Evolutionary conservation across 495 filamentous ascomycete species (phyloP), one percentile per base, ranked within the genome.

Genomic region (Penicillium flavigenum): DNA sequence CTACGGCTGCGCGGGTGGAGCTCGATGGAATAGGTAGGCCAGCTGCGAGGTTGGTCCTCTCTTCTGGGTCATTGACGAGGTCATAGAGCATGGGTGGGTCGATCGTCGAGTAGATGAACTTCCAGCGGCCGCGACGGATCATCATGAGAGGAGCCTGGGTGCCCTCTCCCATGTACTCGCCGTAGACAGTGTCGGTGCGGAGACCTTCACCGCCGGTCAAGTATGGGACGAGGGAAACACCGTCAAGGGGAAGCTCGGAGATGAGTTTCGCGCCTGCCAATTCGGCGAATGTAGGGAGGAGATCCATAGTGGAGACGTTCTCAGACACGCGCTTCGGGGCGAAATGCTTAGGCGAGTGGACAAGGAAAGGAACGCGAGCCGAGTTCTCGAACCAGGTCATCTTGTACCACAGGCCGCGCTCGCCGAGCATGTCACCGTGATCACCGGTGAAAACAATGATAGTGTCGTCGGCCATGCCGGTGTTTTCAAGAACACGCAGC

Each of bases 401-500:
- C 78, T 96, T 96, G 78, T 96, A 96, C 91, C 91, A 96, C 38
- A 96, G 72, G 0, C 88, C 88, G 24, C 91, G 82, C 73, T 96
- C 91, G 36, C 91, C 91, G 9, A 96, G 83, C 91, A 95, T 95
- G 68, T 96, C 91, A 51, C 91, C 91, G 69, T 96, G 91, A 63
- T 96, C 91, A 47, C 91, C 89, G 48, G 84, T 89, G 72, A 96
- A 96, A 47, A 95, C 79, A 47, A 96, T 77, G 54, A 96, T 90
- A 5, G 91, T 95, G 68, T 94, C 81, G 17, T 92, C 83, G 50
- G 85, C 84, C 44, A 96, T 77, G 1, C 83, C 82, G 71, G 88
- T 92, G 51, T 88, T 76, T 62, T 90, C 83, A 17, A 96, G 78
- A 2, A 86, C 82, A 34, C 82, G 73, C 9, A 94, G 75, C 38